Conservation (phyloP, 1,139 yeast species). For the Komagataea norvegica region DNA sequence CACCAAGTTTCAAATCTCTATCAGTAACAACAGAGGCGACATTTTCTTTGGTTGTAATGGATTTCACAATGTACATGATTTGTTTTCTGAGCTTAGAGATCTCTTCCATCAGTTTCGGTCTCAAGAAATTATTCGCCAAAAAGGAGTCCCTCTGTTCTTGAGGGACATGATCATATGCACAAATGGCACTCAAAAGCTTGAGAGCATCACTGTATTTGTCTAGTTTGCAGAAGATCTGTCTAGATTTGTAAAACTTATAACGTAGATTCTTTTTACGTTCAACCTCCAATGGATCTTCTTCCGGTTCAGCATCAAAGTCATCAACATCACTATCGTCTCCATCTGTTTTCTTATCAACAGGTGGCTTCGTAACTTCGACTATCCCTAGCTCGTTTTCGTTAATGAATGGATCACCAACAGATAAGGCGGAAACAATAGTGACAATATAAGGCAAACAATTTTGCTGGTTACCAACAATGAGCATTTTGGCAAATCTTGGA, state of each 20-base stretch:
- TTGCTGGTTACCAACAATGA: constrained; percentile 82
- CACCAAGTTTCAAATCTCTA: constrained; percentile 53
- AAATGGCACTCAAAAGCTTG: constrained; percentile 71
- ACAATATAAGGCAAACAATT: constrained; percentile 82
- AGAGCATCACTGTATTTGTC: constrained; percentile 76
- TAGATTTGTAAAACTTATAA: constrained; percentile 49
- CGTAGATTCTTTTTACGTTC: constrained; percentile 43
- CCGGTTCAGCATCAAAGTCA: constrained; percentile 24
- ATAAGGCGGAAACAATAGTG: constrained; percentile 85
- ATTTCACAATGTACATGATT: constrained; percentile 66
- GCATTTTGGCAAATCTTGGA: constrained; percentile 89
- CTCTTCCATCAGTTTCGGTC: constrained; percentile 76
- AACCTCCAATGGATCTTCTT: constrained; percentile 34
- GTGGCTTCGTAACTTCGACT: constrained; percentile 18
- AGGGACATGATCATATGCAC: constrained; percentile 82
- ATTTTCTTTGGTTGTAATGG: constrained; percentile 54
- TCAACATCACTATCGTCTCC: constrained; percentile 23
- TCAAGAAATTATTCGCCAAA: constrained; percentile 54
- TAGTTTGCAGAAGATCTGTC: constrained; percentile 56
- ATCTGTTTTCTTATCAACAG: constrained; percentile 9
- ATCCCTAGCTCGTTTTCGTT: constrained; percentile 69
- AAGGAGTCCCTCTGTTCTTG: constrained; percentile 42
- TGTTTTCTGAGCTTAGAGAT: constrained; percentile 77
- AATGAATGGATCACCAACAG: constrained; percentile 91
- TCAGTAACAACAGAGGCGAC: constrained; percentile 47